Conservation (phyloP, 2,329 filamentous ascomycete genomes). For the Immersiporthe knoxdaviesiana region DNA sequence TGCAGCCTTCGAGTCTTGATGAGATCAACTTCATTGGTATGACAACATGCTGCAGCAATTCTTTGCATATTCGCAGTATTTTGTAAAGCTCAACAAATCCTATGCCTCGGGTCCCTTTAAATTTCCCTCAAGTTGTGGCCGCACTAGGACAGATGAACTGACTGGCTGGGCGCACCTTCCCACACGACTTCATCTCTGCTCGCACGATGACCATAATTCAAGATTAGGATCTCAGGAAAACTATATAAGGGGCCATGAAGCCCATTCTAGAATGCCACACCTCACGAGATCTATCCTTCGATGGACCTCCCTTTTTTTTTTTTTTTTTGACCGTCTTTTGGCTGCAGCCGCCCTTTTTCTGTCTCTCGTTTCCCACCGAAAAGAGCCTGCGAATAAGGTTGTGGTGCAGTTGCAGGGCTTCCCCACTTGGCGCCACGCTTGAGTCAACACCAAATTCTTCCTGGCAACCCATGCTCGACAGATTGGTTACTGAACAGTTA, state of each 20-base stretch:
- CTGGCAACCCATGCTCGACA: neutral
- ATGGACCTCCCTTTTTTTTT: neutral
- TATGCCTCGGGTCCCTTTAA: neutral
- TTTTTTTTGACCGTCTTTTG: neutral
- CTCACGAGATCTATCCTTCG: neutral
- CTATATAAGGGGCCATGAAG: neutral
- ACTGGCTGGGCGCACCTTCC: neutral
- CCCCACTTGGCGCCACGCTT: neutral
- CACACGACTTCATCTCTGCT: neutral
- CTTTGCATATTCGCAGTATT: too few relatives aligned
- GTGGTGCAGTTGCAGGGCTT: neutral
- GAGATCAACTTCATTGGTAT: neutral
- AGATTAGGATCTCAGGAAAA: neutral
- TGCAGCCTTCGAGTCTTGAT: neutral
- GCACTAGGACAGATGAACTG: neutral
- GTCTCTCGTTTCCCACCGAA: neutral
- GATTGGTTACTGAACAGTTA: neutral
- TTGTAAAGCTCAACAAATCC: neutral
- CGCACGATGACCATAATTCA: neutral
- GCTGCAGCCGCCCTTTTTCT: neutral
- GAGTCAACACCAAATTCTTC: neutral
- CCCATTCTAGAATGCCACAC: neutral
- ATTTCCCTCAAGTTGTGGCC: neutral
- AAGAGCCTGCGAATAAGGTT: neutral
- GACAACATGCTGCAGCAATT: too few relatives aligned